Evolutionary conservation across 1,139 yeast species (phyloP).

Genomic region (Sugiyamaella pinicola): DNA sequence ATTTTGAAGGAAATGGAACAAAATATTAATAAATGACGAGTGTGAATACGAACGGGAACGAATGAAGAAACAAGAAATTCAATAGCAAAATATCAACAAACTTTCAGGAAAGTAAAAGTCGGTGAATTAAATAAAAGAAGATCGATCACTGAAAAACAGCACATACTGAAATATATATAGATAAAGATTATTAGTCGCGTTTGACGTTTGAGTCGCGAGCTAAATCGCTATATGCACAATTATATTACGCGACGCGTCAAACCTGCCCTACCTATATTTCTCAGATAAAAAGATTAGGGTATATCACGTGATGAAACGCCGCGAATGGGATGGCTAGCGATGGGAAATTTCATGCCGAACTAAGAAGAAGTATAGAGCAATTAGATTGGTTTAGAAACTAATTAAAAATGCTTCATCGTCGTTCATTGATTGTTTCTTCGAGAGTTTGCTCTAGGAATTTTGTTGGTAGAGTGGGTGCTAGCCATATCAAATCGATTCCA

Average conservation of each 20-base stretch:
- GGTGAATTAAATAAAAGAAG: not conserved
- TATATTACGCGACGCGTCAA: not conserved
- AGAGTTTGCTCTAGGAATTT: conserved; percentile 3
- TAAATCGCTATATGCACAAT: not conserved
- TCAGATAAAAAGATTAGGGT: too few species aligned
- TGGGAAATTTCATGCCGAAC: conserved; percentile 3
- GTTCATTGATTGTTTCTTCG: not conserved
- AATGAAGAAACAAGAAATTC: not conserved
- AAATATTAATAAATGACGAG: not conserved
- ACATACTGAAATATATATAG: not conserved
- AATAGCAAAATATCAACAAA: too few species aligned
- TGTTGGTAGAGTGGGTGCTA: not conserved
- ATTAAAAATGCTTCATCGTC: conserved; percentile 10
- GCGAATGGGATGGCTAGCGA: not conserved
- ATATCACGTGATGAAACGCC: not conserved
- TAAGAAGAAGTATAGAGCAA: not conserved
- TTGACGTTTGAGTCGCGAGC: not conserved
- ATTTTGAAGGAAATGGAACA: not conserved
- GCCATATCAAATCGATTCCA: not conserved
- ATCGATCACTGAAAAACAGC: too few species aligned
- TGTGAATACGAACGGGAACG: not conserved
- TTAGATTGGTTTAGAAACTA: not conserved
- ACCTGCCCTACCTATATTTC: too few species aligned
- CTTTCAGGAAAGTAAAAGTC: too few species aligned
- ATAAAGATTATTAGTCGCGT: not conserved